Evolutionary conservation across 2,329 filamentous ascomycete genomes (phyloP), one percentile per base, ranked within the genome.

Genomic region (Leptographium procerum): DNA sequence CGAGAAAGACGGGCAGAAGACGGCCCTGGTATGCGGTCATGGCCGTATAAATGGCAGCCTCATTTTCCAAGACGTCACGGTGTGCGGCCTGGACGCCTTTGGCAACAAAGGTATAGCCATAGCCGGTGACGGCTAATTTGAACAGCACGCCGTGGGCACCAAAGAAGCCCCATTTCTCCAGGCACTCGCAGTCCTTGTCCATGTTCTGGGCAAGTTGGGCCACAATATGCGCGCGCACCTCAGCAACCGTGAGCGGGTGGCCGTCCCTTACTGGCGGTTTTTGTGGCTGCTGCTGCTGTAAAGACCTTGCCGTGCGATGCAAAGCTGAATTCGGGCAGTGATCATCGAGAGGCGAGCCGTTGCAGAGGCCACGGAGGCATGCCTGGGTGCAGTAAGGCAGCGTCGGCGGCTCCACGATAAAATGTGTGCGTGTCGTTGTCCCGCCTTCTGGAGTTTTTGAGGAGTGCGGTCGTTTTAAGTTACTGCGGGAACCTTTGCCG

Each of bases 71-170:
- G 24, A 48, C 16, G 19, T 40, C 5, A 19, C 45, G 51, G 13
- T 58, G 9, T 24, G 9, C 29, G 13, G 31, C 28, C 47, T 47
- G 31, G n/a, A 57, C 55, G 8, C 58, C 51, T 51, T 62, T 62
- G 55, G 28, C 60, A 5, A 63, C 62, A 59, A 63, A 58, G 3
- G 61, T 62, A 47, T 63, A 63, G 16, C 62, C 60, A 48, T 60
- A 62, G 4, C 57, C 59, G 7, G 57, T 53, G 26, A 61, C 48
- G 22, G 55, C 53, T 7, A 63, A 14, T 56, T 61, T 62, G 50
- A 62, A 63, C 8, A 63, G 56, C 4, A 51, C 56, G 3, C 56
- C 61, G 24, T 28, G 51, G 29, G 47, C 47, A 36, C 58, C 60
- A 2, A 22, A 16, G 9, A 11, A 13, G 29, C 36, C 48, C n/a